These are phyloP conservation scores for Globisporangium alternatum DNA, from an alignment of 352 stramenopile genomes.

Conservation along the genomic window DNA sequence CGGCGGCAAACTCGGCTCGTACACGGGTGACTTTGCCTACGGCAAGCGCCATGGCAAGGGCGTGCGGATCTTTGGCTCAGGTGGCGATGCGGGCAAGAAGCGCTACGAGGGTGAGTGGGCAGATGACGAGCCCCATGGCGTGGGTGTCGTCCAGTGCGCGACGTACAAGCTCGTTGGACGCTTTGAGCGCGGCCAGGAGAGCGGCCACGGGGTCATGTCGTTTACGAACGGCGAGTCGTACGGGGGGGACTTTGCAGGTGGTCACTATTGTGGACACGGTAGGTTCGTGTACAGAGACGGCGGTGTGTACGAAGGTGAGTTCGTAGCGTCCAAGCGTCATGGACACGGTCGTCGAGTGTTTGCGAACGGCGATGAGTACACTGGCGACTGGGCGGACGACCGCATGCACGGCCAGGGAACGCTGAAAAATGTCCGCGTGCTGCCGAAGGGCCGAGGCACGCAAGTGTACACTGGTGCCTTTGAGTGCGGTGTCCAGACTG, in stretches of 20 bases:
- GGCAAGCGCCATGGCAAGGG: conserved; percentile 61
- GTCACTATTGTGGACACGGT: conserved; percentile 47
- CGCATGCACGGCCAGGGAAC: conserved; percentile 55
- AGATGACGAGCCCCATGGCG: conserved; percentile 53
- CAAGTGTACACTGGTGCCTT: conserved; percentile 57
- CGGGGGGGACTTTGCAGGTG: conserved; percentile 52
- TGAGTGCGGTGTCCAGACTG: conserved; percentile 39
- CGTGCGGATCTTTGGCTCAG: conserved; percentile 47
- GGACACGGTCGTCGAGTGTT: conserved; percentile 50
- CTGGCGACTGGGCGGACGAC: conserved; percentile 54
- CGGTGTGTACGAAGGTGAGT: conserved; percentile 53
- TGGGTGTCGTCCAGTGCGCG: conserved; percentile 49
- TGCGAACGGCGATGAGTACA: conserved; percentile 47
- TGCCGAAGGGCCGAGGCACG: conserved; percentile 2
- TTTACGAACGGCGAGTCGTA: conserved; percentile 71
- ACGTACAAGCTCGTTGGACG: conserved; percentile 57
- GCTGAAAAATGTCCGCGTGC: conserved; percentile 22
- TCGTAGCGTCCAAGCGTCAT: conserved; percentile 45
- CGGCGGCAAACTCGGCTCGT: conserved; percentile 46
- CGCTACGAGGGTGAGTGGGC: conserved; percentile 71
- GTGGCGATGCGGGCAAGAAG: conserved; percentile 16
- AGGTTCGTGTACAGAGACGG: conserved; percentile 44
- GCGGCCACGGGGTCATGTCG: conserved; percentile 50
- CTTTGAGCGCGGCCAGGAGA: conserved; percentile 47
- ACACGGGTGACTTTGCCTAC: conserved; percentile 55